These are phyloP conservation scores for Rubroboletus pulcherrimus DNA, from an alignment of 768 basidiomycete genomes.

Conservation along the genomic window DNA sequence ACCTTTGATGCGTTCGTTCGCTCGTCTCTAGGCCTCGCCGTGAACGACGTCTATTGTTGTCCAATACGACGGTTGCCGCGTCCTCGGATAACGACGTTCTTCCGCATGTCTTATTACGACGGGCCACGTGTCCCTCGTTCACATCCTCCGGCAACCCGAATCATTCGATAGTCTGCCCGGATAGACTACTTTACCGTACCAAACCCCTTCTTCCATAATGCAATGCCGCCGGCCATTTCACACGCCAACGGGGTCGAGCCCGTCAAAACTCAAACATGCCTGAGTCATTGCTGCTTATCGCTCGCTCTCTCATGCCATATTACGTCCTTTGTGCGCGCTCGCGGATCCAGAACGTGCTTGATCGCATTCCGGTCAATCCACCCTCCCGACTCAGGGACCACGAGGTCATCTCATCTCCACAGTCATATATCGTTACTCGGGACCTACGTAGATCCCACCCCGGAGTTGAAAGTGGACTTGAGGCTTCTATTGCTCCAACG, in stretches of 20 bases:
- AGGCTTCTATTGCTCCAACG: too few relatives aligned
- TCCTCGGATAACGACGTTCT: neutral
- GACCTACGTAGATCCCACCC: neutral
- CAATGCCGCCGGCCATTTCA: slow-evolving; percentile 8
- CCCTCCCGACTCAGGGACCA: neutral
- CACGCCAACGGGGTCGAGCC: slow-evolving; percentile 7
- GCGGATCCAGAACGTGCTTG: neutral
- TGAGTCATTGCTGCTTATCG: neutral
- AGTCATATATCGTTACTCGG: neutral
- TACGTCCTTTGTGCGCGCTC: neutral
- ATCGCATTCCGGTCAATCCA: neutral
- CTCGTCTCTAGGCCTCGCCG: neutral
- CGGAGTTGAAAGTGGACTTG: neutral
- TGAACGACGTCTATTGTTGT: slow-evolving; percentile 6
- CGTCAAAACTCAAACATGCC: slow-evolving; percentile 13
- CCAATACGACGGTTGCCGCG: slow-evolving; percentile 2
- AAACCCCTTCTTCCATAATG: neutral
- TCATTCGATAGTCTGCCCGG: neutral
- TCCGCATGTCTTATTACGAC: neutral
- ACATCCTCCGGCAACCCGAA: neutral
- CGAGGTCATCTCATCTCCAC: neutral
- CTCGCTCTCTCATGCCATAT: slow-evolving; percentile 4
- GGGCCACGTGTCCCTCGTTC: neutral
- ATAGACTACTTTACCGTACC: neutral
- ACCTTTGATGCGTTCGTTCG: neutral